These are phyloP conservation scores for Colletotrichum orchidophilum DNA, from an alignment of 2,329 filamentous ascomycete species.

Conservation along the genomic window DNA sequence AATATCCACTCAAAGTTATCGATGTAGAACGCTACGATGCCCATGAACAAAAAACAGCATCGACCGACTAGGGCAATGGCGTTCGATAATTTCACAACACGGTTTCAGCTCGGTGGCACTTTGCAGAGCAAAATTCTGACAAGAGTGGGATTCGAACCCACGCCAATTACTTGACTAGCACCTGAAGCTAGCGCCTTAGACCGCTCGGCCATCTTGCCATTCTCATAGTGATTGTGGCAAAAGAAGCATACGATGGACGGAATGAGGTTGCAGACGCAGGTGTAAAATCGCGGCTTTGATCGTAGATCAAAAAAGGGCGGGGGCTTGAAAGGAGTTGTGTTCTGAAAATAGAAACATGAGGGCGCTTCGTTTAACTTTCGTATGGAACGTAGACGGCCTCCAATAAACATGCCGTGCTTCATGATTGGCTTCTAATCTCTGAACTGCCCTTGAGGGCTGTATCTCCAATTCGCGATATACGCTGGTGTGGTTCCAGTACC, in stretches of 20 bases:
- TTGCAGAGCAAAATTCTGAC: background rate
- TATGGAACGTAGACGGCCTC: background rate
- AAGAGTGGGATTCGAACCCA: constrained; percentile 21
- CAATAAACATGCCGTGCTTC: background rate
- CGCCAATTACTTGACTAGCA: constrained; percentile 17
- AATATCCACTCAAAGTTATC: too few relatives aligned
- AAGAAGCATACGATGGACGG: background rate
- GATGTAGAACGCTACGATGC: background rate
- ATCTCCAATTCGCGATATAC: constrained; percentile 59
- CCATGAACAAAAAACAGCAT: background rate
- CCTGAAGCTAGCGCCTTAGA: constrained; percentile 19
- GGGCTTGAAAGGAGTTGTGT: background rate
- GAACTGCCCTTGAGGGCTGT: constrained; percentile 49
- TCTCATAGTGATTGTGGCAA: rapidly evolving
- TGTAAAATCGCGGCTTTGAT: background rate
- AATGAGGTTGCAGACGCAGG: too few relatives aligned
- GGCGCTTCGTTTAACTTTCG: too few relatives aligned
- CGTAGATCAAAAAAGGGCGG: background rate
- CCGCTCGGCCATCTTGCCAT: constrained; percentile 10
- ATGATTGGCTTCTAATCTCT: constrained; percentile 40
- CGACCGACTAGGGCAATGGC: background rate
- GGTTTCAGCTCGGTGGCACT: background rate
- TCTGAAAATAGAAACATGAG: background rate
- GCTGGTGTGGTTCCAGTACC: constrained; percentile 51
- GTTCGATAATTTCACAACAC: background rate